Evolutionary conservation across 2,329 filamentous ascomycete species (phyloP), one percentile per base, ranked within the genome.

Genomic region (Fusarium sp.): DNA sequence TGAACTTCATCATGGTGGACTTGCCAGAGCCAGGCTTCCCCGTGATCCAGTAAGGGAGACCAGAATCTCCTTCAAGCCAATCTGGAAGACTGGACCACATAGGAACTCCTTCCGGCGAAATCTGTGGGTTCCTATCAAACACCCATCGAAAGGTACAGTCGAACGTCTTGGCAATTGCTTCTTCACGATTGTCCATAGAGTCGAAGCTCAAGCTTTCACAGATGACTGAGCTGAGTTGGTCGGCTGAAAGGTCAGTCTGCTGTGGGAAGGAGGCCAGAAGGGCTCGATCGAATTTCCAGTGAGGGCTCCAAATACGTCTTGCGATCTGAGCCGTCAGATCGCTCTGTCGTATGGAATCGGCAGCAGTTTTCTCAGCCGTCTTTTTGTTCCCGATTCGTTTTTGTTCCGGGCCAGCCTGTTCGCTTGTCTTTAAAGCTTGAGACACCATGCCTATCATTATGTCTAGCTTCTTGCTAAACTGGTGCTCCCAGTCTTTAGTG

Each of bases 21-120:
- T 68, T 68, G 6, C 66, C 66, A 6, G 61, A 61, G 1, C 66
- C 66, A 23, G 66, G 61, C 48, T 68, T 68, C 10, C 66, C 66
- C 6, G 66, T 65, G 10, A 65, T 65, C 66, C 66, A 68, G 30
- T 48, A 68, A 2, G 45, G 66, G 5, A 60, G 43, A 3, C 11
- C 14, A 6, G 45, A 61, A 5, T 67, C 39, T 9, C 45, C 20
- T 10, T 52, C 32, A 13, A 67, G 65, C 65, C 59, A 67, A 10
- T 58, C 39, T 9, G 59, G 59, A 4, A 67, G 18, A 23, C 65
- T 67, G 13, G 50, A 41, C 65, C 50, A 67, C 32, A 58, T 50
- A n/a, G 64, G 27, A n/a, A n/a, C 13, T 23, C 34, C 20, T 39
- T 39, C 16, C 9, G 37, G 37, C 37, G 37, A 39, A 39, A 39